Conservation (phyloP, 2,329 filamentous ascomycete species). For the Dactylellina haptotyla region DNA sequence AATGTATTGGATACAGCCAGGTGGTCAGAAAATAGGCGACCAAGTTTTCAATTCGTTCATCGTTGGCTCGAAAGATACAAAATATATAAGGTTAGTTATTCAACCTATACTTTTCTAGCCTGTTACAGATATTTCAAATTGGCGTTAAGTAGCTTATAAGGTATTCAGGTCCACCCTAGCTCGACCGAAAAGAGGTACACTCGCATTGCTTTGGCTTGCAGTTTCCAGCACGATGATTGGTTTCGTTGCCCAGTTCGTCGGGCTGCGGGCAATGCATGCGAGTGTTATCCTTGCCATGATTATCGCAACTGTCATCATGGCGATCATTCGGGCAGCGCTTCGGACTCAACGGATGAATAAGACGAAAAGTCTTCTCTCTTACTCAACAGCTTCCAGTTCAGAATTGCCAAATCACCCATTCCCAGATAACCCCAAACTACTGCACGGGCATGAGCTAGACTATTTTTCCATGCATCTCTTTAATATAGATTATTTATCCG, state of each 20-base stretch:
- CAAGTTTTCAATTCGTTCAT: constrained; percentile 54
- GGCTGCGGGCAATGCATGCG: constrained; percentile 44
- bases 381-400: not conserved
- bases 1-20: constrained; percentile 54
- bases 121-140: no score
- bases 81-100: no score
- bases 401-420: not conserved
- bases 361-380: not conserved
- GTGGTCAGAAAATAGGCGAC: constrained; percentile 53
- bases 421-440: not conserved
- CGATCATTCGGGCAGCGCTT: constrained; percentile 33
- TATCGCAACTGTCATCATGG: constrained; percentile 44
- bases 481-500: not conserved
- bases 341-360: constrained; percentile 28
- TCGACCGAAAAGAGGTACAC: not conserved
- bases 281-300: constrained; percentile 50
- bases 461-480: constrained; percentile 3
- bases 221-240: constrained; percentile 32
- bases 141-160: no score
- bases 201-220: constrained; percentile 1
- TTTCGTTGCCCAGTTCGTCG: constrained; percentile 54
- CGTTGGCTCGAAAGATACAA: not conserved
- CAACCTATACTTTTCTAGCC: no score
- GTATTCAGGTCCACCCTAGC: constrained; percentile 23
- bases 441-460: constrained; percentile 29